Percentiles rank a stretch among this genome's conserved stretches.
phyloP scores from a whole-genome alignment of 306 rosid species.

The Cicer yamashitae region DNA sequence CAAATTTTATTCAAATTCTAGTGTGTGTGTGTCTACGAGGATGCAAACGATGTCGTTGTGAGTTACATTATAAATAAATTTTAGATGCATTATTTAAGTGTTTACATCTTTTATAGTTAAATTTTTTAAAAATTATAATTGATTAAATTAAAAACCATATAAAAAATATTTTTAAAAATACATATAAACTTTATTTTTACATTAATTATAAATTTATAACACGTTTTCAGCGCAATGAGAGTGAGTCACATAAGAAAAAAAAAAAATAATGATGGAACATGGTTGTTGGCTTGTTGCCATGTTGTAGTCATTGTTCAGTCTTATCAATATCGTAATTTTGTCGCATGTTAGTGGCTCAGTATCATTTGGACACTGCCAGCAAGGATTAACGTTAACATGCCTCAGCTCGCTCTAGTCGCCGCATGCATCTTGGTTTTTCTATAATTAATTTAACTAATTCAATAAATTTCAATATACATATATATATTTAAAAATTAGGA shows the following conservation, averaged over 20 bases:
- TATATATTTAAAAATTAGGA: too few species aligned
- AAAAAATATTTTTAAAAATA: too few species aligned
- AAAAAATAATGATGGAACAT: background rate
- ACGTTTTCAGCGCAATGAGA: background rate
- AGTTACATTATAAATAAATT: background rate
- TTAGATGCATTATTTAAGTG: too few species aligned
- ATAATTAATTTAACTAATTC: too few species aligned
- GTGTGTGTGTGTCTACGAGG: background rate
- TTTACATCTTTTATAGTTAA: too few species aligned
- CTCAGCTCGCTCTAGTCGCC: background rate
- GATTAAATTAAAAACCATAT: too few species aligned
- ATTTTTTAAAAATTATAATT: too few species aligned
- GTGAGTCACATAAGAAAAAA: background rate
- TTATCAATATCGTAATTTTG: background rate
- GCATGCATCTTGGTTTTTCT: slow-evolving; percentile 2
- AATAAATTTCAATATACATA: too few species aligned
- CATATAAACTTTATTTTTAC: background rate
- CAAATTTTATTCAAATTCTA: background rate
- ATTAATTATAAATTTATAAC: background rate
- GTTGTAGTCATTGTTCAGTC: background rate
- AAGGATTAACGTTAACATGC: background rate
- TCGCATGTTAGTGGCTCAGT: background rate
- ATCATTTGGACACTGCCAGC: background rate
- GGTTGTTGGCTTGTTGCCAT: background rate
- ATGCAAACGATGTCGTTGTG: background rate